Evolutionary conservation across 2,329 filamentous ascomycete species (phyloP), one percentile per base, ranked within the genome.

Genomic region (Chalaropsis ovoidea): DNA sequence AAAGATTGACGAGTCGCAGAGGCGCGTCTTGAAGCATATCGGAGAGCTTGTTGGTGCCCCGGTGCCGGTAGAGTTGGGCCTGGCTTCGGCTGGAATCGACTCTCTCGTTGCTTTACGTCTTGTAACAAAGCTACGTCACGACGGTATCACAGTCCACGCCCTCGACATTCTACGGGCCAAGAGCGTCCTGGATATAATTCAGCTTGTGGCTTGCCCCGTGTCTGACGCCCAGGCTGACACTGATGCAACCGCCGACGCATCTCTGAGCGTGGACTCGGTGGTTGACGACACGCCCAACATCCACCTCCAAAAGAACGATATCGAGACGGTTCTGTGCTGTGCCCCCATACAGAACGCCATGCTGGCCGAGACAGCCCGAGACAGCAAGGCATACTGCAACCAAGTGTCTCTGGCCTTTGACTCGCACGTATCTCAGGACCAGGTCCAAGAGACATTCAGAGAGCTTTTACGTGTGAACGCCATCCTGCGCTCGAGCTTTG

Each of bases 271-370:
- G 3, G 27, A n/a, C n/a, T 13, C 35, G 13, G 54, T 35, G 24
- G 1, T 19, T 58, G 54, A 39, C 19, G 19, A n/a, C 15, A 17
- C 60, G 4, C 31, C 41, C 17, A 6, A 39, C 24, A 10, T 7
- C 10, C 15, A 7, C 24, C 24, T 47, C 17, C 35, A 31, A 35
- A 15, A 39, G 7, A 15, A 27, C 1, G 65, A 73, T 1, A 68
- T 78, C 10, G 74, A 79, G 42, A 74, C 76, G 27, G 70, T 86
- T n/a, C 72, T 80, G 19, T 80, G 80, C 3, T 94, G 89, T 72
- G 92, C 86, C 3, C 81, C 85, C 15, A 78, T 94, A 10, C 92
- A 96, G 70, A 77, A 81, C 19, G 86, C 89, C 1, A 95, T 96
- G 90, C 78, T 96, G 17, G 79, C 83, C 0, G 90, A 95, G 75